phyloP scores from a whole-genome alignment of 2,329 filamentous ascomycete genomes.

The Fusarium verrucosum region DNA sequence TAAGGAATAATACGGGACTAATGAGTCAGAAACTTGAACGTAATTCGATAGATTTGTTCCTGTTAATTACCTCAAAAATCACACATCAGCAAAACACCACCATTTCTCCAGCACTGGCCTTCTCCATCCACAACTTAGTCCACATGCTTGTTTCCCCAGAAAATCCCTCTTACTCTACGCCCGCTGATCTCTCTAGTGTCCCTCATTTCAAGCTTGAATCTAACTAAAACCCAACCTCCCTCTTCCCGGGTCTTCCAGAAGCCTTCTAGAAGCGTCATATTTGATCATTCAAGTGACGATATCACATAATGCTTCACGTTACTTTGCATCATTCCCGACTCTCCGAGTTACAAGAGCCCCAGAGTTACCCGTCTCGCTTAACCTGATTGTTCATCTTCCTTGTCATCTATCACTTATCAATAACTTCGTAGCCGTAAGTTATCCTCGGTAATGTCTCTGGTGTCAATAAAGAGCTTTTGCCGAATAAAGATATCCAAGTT shows the following conservation, averaged over 20 bases:
- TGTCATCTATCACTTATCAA: constrained; percentile 2
- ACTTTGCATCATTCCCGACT: constrained; percentile 1
- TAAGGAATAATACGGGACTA: neutral
- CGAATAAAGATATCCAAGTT: neutral
- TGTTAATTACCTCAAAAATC: neutral
- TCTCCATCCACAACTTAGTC: constrained; percentile 14
- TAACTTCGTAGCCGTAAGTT: neutral
- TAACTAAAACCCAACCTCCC: neutral
- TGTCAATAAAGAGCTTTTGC: neutral
- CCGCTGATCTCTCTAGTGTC: constrained; percentile 4
- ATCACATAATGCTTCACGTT: constrained; percentile 3
- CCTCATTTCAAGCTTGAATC: constrained; percentile 16
- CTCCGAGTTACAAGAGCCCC: neutral
- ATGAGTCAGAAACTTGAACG: neutral
- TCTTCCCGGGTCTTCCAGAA: constrained; percentile 11
- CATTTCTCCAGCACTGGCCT: neutral
- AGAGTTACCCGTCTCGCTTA: neutral
- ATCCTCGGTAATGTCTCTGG: constrained; percentile 2
- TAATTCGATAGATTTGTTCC: neutral
- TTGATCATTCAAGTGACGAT: neutral
- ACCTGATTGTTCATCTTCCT: neutral
- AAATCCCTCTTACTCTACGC: constrained; percentile 12
- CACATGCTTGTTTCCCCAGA: constrained; percentile 33
- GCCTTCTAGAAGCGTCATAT: constrained; percentile 14
- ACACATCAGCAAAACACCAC: neutral